Percentiles rank a stretch among this genome's conserved stretches.
These are phyloP conservation scores for Xylaria sp. DNA, from an alignment of 2,329 filamentous ascomycete species.

Conservation along the genomic window DNA sequence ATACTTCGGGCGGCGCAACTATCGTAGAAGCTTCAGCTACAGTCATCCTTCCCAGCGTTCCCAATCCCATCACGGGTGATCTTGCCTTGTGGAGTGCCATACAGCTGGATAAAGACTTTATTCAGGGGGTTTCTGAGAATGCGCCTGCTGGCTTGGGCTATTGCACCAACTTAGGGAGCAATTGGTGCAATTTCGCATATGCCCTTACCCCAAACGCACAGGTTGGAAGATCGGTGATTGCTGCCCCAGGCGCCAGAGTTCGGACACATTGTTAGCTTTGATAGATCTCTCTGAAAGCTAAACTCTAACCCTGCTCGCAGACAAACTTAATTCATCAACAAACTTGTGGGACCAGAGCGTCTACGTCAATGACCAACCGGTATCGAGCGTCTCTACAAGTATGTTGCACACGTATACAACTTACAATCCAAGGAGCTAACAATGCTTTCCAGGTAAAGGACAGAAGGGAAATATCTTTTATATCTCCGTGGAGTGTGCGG, in stretches of 20 bases:
- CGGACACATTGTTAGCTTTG: slow-evolving; percentile 21
- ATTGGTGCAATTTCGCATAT: slow-evolving; percentile 32
- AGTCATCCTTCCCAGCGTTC: slow-evolving; percentile 23
- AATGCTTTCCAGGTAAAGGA: slow-evolving; percentile 11
- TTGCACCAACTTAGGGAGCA: slow-evolving; percentile 20
- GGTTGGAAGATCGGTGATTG: slow-evolving; percentile 17
- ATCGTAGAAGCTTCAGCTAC: slow-evolving; percentile 29
- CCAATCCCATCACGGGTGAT: slow-evolving; percentile 21
- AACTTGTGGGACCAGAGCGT: slow-evolving; percentile 22
- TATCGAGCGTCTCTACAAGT: slow-evolving; percentile 26
- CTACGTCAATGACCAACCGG: slow-evolving; percentile 13
- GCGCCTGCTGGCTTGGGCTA: slow-evolving; percentile 24
- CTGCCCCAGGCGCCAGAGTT: slow-evolving; percentile 14
- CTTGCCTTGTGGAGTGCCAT: slow-evolving; percentile 27
- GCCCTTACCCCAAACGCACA: slow-evolving; percentile 23
- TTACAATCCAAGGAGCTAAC: slow-evolving; percentile 6
- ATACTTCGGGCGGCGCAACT: slow-evolving; percentile 13
- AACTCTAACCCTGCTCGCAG: neutral
- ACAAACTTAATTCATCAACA: slow-evolving; percentile 20
- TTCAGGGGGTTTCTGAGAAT: slow-evolving; percentile 28
- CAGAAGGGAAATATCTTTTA: slow-evolving; percentile 28
- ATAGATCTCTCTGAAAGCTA: neutral
- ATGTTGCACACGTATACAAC: neutral
- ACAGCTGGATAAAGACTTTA: slow-evolving; percentile 24
- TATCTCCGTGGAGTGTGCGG: slow-evolving; percentile 23